Conservation (phyloP, 805 yeast genomes). For the Barnettozyma siamensis region DNA sequence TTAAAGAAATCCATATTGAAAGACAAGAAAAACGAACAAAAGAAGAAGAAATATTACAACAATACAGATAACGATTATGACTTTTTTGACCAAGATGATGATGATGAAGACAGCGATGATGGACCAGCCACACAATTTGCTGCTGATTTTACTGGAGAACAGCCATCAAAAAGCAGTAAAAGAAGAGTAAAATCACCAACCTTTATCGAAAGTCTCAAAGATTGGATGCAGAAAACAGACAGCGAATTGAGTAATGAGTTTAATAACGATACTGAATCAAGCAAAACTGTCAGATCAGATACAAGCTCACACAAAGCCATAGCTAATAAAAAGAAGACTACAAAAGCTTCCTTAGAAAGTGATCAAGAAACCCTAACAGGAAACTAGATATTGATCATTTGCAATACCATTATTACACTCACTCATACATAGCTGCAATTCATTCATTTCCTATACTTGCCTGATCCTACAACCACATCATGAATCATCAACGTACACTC, state of each 20-base stretch:
- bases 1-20: conserved; percentile 36
- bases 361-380: background rate
- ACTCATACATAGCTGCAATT: too few relatives aligned
- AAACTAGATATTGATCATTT: background rate
- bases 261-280: conserved; percentile 14
- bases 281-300: conserved; percentile 4
- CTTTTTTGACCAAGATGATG: conserved; percentile 9
- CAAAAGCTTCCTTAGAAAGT: background rate
- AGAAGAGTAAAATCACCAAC: conserved; percentile 19
- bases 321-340: background rate
- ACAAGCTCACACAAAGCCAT: background rate
- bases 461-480: too few relatives aligned
- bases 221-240: conserved; percentile 31
- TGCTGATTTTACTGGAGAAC: conserved; percentile 62
- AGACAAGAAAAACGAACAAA: conserved; percentile 16
- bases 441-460: background rate
- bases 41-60: conserved; percentile 4
- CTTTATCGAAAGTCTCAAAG: conserved; percentile 27
- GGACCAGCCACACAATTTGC: conserved; percentile 28
- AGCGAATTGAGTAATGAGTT: conserved; percentile 6
- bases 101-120: conserved; percentile 21
- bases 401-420: background rate
- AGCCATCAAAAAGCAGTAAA: conserved; percentile 20
- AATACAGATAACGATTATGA: conserved; percentile 22
- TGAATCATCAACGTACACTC: too few relatives aligned